These are phyloP conservation scores for Parietaria judaica DNA, from an alignment of 306 rosid genomes.

Conservation along the genomic window DNA sequence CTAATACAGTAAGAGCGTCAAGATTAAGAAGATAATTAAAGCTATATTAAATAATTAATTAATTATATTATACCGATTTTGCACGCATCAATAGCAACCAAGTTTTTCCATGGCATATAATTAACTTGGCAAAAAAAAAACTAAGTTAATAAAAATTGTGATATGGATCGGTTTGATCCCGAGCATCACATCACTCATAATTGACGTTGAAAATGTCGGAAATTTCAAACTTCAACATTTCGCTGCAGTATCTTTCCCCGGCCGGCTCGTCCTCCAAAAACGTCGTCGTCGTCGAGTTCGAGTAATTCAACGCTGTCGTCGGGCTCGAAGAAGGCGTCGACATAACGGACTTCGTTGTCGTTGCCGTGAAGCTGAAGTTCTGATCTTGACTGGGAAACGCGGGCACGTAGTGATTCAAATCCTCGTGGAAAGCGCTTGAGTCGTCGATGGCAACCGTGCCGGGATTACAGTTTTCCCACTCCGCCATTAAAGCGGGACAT, in stretches of 20 bases:
- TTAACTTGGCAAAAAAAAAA: neutral
- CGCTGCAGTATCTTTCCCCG: slow-evolving; percentile 58
- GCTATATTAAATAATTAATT: slow-evolving; percentile 16
- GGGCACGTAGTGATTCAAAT: slow-evolving; percentile 20
- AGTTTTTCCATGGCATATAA: slow-evolving; percentile 17
- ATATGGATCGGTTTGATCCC: slow-evolving; percentile 12
- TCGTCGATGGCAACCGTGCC: neutral
- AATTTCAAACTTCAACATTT: slow-evolving; percentile 58
- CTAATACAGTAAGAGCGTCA: slow-evolving; percentile 10
- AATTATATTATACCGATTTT: slow-evolving; percentile 31
- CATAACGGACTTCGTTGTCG: slow-evolving; percentile 31
- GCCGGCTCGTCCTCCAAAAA: slow-evolving; percentile 51
- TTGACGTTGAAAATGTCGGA: slow-evolving; percentile 39
- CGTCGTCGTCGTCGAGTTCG: slow-evolving; percentile 43
- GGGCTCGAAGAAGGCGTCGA: slow-evolving; percentile 82
- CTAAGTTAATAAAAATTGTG: neutral
- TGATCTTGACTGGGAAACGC: slow-evolving; percentile 27
- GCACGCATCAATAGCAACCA: slow-evolving; percentile 26
- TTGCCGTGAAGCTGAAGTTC: slow-evolving; percentile 27
- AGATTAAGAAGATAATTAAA: neutral
- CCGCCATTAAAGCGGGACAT: neutral
- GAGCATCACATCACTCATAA: slow-evolving; percentile 33
- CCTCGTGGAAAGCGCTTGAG: slow-evolving; percentile 14
- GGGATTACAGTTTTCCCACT: slow-evolving; percentile 28
- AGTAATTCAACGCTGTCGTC: slow-evolving; percentile 40